A percentile compares a stretch with the other conserved stretches of the same genome.
Evolutionary conservation across 2,329 filamentous ascomycete species (phyloP).

Genomic region (Clonostachys rosea): DNA sequence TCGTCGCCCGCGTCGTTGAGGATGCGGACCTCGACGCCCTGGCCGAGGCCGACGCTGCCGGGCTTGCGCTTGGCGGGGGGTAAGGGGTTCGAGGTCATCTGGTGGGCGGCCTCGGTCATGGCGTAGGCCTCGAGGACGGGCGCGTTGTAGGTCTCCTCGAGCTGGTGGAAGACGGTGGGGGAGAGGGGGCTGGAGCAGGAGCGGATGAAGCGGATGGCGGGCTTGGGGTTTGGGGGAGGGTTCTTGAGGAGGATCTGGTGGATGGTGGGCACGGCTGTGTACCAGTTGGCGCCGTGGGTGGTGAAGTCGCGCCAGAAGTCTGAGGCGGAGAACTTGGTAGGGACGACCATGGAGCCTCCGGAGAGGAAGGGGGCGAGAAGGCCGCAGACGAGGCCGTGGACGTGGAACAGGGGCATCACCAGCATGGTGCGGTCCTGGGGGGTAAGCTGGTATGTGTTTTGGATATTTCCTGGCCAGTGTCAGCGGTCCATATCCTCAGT

Average conservation of each 20-base stretch:
- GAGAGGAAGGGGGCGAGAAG: constrained; percentile 74
- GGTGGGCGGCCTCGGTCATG: constrained; percentile 87
- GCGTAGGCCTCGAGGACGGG: constrained; percentile 87
- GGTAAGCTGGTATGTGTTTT: constrained; percentile 70
- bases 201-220: constrained; percentile 78
- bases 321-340: constrained; percentile 72
- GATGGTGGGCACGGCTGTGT: constrained; percentile 89
- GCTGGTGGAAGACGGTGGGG: constrained; percentile 74
- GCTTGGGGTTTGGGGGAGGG: constrained; percentile 61
- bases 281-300: constrained; percentile 77
- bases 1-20: constrained; percentile 66
- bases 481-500: not conserved
- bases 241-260: constrained; percentile 82
- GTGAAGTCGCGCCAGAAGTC: constrained; percentile 81
- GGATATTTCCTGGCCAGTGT: constrained; percentile 59
- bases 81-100: constrained; percentile 75
- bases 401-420: constrained; percentile 89
- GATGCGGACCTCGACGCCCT: constrained; percentile 79
- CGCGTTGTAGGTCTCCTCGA: constrained; percentile 71
- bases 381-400: constrained; percentile 80
- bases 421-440: constrained; percentile 73
- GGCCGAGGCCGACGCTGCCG: constrained; percentile 76
- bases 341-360: constrained; percentile 76
- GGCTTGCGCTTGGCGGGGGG: constrained; percentile 71
- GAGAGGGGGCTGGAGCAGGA: constrained; percentile 83